Percentiles rank a stretch among this genome's conserved stretches.
Conservation (phyloP, 2,329 filamentous ascomycete species). For the Arthrobotrys musiformis region DNA sequence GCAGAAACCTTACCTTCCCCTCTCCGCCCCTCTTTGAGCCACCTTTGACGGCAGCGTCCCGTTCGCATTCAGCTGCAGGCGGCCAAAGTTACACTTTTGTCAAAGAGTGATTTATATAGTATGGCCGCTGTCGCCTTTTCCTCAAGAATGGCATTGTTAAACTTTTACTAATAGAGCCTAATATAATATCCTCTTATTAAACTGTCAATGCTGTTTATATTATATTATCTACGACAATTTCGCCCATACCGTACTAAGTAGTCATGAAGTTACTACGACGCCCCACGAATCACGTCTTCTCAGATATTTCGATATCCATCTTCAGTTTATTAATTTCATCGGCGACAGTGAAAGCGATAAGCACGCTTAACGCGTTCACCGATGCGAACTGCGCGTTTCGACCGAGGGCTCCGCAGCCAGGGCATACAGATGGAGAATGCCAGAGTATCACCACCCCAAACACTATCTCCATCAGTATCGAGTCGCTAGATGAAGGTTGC, state of each 20-base stretch:
- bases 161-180: too few species aligned
- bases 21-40: neutral
- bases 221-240: too few species aligned
- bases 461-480: constrained; percentile 33
- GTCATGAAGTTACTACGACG: neutral
- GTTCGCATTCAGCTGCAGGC: too few species aligned
- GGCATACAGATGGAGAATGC: constrained; percentile 17
- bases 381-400: constrained; percentile 33
- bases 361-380: constrained; percentile 27
- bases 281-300: neutral
- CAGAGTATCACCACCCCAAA: constrained; percentile 31
- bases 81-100: neutral
- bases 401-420: constrained; percentile 11
- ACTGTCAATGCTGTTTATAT: too few species aligned
- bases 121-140: neutral
- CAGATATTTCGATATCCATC: neutral
- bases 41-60: neutral
- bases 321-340: neutral
- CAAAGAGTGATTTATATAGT: neutral
- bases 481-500: constrained; percentile 28
- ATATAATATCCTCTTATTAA: too few species aligned
- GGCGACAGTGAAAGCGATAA: neutral
- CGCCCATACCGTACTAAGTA: too few species aligned
- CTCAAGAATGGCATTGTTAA: too few species aligned
- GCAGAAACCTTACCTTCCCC: too few species aligned